Evolutionary conservation across 345 rosid species (phyloP), one percentile per base, ranked within the genome.

Genomic region (Pistacia integerrima): DNA sequence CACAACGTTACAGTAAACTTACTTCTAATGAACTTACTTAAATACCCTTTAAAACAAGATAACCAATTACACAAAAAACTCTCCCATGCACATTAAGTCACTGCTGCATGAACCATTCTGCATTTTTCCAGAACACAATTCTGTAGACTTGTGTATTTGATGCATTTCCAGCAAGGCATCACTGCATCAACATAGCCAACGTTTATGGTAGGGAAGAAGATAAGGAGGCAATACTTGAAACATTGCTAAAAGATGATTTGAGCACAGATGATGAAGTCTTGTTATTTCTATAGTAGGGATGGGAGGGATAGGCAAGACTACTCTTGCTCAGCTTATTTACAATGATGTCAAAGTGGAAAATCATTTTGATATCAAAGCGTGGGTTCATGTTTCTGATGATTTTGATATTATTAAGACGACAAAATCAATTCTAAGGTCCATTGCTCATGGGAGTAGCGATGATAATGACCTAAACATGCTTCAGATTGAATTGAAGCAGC

Each of bases 131-230:
- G n/a, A n/a, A n/a, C n/a, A n/a, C n/a, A n/a, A n/a, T n/a, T n/a
- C n/a, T n/a, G n/a, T n/a, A n/a, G n/a, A n/a, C n/a, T n/a, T n/a
- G n/a, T n/a, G n/a, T n/a, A n/a, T n/a, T n/a, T n/a, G n/a, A n/a
- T n/a, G n/a, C n/a, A n/a, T n/a, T n/a, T n/a, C n/a, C n/a, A n/a
- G n/a, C n/a, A n/a, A n/a, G n/a, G n/a, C n/a, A n/a, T n/a, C n/a
- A n/a, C n/a, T n/a, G n/a, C n/a, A n/a, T n/a, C n/a, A n/a, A n/a
- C n/a, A n/a, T n/a, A n/a, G 66, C 76, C 11, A 12, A 20, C 4
- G 76, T 80, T 20, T 70, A 38, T n/a, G 82, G 79, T 8, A 80
- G 82, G 56, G 79, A 75, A n/a, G 28, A 57, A 33, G 79, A 74
- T 22, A 70, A 65, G 72, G 61, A 70, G 52, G 72, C 44, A 1